Evolutionary conservation across 148 eudicot species (phyloP).

Genomic region (Nyssa sinensis): DNA sequence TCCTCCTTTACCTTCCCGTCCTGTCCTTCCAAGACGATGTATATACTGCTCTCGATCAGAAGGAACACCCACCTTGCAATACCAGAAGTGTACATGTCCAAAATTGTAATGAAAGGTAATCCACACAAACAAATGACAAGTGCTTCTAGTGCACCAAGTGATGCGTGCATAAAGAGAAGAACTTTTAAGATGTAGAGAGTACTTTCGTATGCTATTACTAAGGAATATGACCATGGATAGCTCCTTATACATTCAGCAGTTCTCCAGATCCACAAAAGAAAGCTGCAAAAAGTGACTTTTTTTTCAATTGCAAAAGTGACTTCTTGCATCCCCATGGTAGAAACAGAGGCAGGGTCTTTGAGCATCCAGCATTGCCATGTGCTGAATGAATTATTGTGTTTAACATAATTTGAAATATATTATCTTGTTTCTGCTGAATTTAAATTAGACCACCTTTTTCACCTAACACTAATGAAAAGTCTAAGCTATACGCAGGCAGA

Average conservation of each 20-base stretch:
- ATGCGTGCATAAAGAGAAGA: neutral
- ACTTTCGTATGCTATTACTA: neutral
- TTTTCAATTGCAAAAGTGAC: no score
- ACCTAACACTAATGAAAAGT: no score
- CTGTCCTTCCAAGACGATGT: constrained; percentile 91
- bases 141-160: neutral
- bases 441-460: no score
- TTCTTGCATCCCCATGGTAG: neutral
- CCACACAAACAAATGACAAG: no score
- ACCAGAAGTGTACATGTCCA: neutral
- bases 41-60: constrained; percentile 77
- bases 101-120: neutral
- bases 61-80: constrained; percentile 75
- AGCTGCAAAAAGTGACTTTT: neutral
- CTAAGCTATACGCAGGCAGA: no score
- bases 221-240: neutral
- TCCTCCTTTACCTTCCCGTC: constrained; percentile 86
- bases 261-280: neutral
- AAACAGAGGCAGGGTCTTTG: neutral
- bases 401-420: neutral
- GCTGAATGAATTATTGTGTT: neutral
- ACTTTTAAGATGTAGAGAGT: neutral
- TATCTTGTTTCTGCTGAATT: neutral
- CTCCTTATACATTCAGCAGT: no score
- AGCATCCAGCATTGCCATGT: neutral